Evolutionary conservation across 176 grass and related monocot genomes (phyloP).

Genomic region (Alopecurus myosuroides): DNA sequence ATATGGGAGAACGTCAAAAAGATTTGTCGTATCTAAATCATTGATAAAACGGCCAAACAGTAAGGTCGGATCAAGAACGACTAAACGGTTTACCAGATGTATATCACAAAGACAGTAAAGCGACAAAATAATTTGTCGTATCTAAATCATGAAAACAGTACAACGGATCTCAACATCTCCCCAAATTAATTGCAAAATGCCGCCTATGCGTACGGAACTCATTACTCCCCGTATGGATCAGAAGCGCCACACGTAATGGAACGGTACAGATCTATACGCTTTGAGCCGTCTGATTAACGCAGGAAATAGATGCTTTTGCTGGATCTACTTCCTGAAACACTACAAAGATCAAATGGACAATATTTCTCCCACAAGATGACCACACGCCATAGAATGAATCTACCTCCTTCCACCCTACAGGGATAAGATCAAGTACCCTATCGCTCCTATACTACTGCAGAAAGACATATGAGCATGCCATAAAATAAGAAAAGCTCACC

Average conservation of each 20-base stretch:
- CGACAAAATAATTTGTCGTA: neutral
- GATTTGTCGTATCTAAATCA: neutral
- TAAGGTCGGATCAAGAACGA: neutral
- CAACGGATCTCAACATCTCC: neutral
- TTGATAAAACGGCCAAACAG: neutral
- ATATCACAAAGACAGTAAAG: neutral
- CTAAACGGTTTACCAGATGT: neutral
- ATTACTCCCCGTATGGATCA: neutral
- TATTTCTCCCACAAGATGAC: neutral
- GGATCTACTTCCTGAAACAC: too few relatives aligned
- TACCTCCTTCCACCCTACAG: too few relatives aligned
- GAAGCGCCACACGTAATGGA: neutral
- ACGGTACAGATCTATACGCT: neutral
- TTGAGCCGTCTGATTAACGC: neutral
- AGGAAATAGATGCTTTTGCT: too few relatives aligned
- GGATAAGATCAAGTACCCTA: too few relatives aligned
- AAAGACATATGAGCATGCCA: neutral
- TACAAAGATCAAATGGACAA: neutral
- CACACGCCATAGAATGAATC: too few relatives aligned
- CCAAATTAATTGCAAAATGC: neutral
- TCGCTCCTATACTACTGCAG: neutral
- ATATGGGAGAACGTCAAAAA: neutral
- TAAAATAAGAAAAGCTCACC: slow-evolving; percentile 22
- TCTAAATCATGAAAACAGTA: neutral
- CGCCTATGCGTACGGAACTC: neutral